phyloP scores from a whole-genome alignment of 176 grass and related monocot species.

The Triticum monococcum region DNA sequence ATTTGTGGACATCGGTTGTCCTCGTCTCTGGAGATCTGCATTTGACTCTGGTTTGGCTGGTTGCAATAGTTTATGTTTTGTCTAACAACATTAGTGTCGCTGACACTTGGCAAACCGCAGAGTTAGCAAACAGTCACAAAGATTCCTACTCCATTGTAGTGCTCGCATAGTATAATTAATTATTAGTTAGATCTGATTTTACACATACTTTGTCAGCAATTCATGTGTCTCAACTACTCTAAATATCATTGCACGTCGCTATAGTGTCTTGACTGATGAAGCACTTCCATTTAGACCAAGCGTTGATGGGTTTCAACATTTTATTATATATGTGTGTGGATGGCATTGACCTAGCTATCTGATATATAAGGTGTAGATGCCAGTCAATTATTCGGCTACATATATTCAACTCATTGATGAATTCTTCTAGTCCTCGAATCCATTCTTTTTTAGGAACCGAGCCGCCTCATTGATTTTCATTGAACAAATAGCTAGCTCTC shows the following conservation, averaged over 20 bases:
- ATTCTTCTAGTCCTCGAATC: too few relatives aligned
- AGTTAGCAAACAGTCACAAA: slow-evolving; percentile 13
- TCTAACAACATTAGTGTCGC: slow-evolving; percentile 4
- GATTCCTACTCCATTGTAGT: slow-evolving; percentile 39
- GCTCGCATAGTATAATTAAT: not conserved
- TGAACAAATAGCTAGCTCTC: too few relatives aligned
- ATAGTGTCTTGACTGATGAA: not conserved
- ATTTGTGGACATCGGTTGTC: slow-evolving; percentile 8
- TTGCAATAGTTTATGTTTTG: slow-evolving; percentile 19
- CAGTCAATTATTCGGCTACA: too few relatives aligned
- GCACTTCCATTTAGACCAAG: not conserved
- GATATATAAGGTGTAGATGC: not conserved
- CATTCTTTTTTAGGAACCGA: too few relatives aligned
- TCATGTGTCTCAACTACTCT: slow-evolving; percentile 10
- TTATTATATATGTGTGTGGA: not conserved
- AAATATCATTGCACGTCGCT: slow-evolving; percentile 13
- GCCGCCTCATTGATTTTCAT: too few relatives aligned
- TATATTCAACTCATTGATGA: too few relatives aligned
- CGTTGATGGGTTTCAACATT: not conserved
- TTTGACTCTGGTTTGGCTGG: slow-evolving; percentile 44
- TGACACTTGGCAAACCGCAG: not conserved
- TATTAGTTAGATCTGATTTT: not conserved
- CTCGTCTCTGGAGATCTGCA: slow-evolving; percentile 22
- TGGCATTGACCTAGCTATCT: not conserved
- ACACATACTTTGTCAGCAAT: not conserved